A percentile compares a stretch with the other conserved stretches of the same genome.
phyloP scores from a whole-genome alignment of 192 early-diverging fungal species.

The Ramicandelaber brevisporus region DNA sequence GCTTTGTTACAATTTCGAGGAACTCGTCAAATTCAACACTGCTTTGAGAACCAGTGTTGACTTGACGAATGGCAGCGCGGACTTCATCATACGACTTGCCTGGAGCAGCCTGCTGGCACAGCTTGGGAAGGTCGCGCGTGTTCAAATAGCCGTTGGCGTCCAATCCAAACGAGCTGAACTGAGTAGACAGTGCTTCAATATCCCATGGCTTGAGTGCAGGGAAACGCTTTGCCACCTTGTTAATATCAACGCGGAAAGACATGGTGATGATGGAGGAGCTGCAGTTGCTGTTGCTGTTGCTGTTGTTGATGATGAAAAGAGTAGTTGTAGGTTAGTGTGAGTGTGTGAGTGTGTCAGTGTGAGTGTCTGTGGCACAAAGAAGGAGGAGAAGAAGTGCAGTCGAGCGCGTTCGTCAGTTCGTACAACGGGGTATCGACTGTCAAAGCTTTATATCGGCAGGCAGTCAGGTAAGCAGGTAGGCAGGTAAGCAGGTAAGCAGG shows the following conservation, averaged over 20 bases:
- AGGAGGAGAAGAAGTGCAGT: no score
- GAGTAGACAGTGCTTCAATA: conserved; percentile 12
- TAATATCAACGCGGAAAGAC: background rate
- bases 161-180: conserved; percentile 29
- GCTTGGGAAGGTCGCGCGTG: conserved; percentile 33
- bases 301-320: no score
- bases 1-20: conserved; percentile 27
- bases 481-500: no score
- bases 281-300: no score
- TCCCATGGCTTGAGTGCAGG: conserved; percentile 21
- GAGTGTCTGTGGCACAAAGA: no score
- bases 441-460: no score
- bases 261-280: background rate
- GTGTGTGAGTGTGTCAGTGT: no score
- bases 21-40: conserved; percentile 59
- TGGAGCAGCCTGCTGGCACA: conserved; percentile 32
- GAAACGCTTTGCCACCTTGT: conserved; percentile 2
- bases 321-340: no score
- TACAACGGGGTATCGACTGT: no score
- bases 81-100: conserved; percentile 50
- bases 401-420: no score
- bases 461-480: no score
- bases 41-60: conserved; percentile 34
- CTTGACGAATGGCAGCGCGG: conserved; percentile 33
- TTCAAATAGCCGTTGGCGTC: conserved; percentile 42